Conservation (phyloP, 2,329 filamentous ascomycete species). For the Cladophialophora immunda region DNA sequence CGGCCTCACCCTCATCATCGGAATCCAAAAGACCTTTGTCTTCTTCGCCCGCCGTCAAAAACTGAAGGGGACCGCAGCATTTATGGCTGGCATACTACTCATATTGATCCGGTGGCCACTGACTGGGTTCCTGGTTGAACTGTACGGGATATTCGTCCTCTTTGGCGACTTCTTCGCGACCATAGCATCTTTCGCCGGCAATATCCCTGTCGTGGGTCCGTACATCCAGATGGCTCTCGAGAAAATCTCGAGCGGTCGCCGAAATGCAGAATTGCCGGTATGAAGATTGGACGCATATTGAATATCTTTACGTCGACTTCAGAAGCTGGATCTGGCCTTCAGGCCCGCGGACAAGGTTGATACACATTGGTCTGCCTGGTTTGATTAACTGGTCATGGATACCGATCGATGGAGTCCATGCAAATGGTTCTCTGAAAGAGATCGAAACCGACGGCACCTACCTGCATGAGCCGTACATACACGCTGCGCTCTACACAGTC, state of each 20-base stretch:
- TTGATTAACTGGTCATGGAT: neutral
- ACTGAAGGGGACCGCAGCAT: constrained; percentile 87
- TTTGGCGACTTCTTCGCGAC: constrained; percentile 98
- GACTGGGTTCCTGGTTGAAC: constrained; percentile 86
- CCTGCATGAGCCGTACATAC: too few relatives aligned
- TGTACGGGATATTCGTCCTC: constrained; percentile 90
- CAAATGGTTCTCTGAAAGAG: neutral
- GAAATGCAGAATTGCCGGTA: constrained; percentile 81
- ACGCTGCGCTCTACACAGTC: too few relatives aligned
- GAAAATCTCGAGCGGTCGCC: constrained; percentile 71
- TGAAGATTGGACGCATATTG: constrained; percentile 52
- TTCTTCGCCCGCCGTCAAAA: constrained; percentile 97
- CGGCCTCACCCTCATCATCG: constrained; percentile 95
- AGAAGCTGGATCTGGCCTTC: neutral
- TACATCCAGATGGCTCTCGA: constrained; percentile 81
- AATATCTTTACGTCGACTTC: neutral
- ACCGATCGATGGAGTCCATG: neutral
- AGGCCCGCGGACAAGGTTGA: neutral
- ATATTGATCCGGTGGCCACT: constrained; percentile 93
- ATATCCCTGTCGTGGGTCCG: constrained; percentile 83
- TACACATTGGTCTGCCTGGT: neutral
- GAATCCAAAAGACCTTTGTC: constrained; percentile 84
- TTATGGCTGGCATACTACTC: constrained; percentile 80
- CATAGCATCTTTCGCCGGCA: constrained; percentile 85
- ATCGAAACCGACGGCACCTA: neutral